phyloP scores from a whole-genome alignment of 208 protist species.

The Phytomonas francai region DNA sequence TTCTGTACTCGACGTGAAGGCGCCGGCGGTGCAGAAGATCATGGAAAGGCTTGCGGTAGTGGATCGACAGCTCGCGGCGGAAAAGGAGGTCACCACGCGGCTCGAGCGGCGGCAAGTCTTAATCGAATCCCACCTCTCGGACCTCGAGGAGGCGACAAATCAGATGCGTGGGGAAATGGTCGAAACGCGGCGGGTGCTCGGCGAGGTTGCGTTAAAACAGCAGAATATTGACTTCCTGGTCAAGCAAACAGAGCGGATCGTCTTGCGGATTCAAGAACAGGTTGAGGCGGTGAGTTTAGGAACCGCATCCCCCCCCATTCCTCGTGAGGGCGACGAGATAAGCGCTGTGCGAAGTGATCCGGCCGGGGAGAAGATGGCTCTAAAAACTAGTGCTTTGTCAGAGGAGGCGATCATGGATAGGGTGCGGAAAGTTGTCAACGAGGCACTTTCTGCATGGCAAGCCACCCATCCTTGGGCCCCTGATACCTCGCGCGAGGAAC shows the following conservation, averaged over 20 bases:
- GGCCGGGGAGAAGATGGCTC: too few species aligned
- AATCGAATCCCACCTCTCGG: conserved; percentile 35
- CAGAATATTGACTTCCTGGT: conserved; percentile 55
- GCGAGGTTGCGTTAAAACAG: conserved; percentile 45
- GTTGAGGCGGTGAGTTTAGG: too few species aligned
- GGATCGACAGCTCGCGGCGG: not conserved
- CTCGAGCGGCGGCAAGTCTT: conserved; percentile 38
- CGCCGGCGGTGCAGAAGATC: not conserved
- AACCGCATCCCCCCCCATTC: too few species aligned
- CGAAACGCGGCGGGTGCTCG: conserved; percentile 31
- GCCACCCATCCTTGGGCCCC: too few species aligned
- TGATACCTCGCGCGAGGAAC: too few species aligned
- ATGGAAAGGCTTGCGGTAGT: not conserved
- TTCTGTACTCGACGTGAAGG: too few species aligned
- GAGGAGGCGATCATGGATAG: too few species aligned
- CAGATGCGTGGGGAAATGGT: conserved; percentile 24
- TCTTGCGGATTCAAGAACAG: conserved; percentile 8
- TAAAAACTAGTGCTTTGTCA: too few species aligned
- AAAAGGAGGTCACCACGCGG: conserved; percentile 10
- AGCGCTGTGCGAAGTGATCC: too few species aligned
- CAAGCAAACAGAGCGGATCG: conserved; percentile 44
- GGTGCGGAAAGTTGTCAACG: too few species aligned
- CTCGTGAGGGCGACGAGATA: too few species aligned
- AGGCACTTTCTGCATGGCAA: too few species aligned
- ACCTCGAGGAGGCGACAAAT: conserved; percentile 30